Base-by-base conservation (phyloP, 768 basidiomycete species). In the Lentinula sp. region DNA sequence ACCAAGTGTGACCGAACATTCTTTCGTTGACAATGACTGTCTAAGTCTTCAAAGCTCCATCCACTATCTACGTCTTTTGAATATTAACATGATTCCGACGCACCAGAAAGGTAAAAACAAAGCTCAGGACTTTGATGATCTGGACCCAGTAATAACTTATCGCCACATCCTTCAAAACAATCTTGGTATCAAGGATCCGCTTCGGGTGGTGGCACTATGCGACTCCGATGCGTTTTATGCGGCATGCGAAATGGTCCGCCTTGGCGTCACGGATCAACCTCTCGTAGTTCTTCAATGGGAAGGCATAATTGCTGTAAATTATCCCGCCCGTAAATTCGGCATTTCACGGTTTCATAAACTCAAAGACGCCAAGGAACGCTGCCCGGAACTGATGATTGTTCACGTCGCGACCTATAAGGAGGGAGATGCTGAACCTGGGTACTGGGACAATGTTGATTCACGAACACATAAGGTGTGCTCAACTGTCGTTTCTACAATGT, bases 241-340 rank as follows among this genome's bases (percentile, higher is more conserved):
- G 12, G 86, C 90, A 6, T 95, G 91, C 75, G 95, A 97, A 73
- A 90, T 88, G 74, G 82, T 91, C 57, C 80, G 94, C 33, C 82
- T 96, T 0, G 84, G 83, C 0, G 76, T 91, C 49, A 79, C 81
- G 45, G 78, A 80, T 16, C 79, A 69, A 0, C 93, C 93, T 0
- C 78, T 95, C 10, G 91, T 93, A 18, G 53, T 49, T 28, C 36
- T 59, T 20, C 58, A 59, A 36, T 59, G 58, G 95, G 53, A 36
- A 54, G 95, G 95, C 84, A 90, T 95, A 57, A 98, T 99, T 61
- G 97, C 97, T 0, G 90, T 98, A 64, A 98, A 95, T 73, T 98
- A 99, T 69, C 88, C 95, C 4, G 96, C 97, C 0, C 83, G 97
- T 64, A 86, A 85, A 68, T 98, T 83, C 69, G 96, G 95, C 4